Base-by-base conservation (phyloP, 208 protist genomes). In the Eutreptiella sp. region DNA sequence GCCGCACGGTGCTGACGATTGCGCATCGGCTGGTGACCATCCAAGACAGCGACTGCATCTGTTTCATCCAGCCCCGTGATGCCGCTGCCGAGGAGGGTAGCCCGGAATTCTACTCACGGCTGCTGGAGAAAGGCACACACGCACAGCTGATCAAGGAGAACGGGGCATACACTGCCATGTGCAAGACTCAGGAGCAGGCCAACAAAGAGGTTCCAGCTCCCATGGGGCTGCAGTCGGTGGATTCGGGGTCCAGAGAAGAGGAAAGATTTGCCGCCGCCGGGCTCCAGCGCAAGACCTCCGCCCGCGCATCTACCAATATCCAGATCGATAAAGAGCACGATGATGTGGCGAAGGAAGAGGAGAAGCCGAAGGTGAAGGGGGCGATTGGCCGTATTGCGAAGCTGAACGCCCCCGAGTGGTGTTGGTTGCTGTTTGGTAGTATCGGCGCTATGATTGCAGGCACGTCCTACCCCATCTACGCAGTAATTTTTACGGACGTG, bases 1-100 rank as follows among this genome's bases (percentile, higher is more conserved):
- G 61, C 4, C 66, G 78, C 35, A 91, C 84, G 16, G 66, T 70
- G 0, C 55, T 92, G 24, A 58, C 87, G 14, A 75, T 85, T 90
- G 16, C 80, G 16, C 80, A 86, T 33, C n/a, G 82, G 63, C 85
- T 77, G 73, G 58, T 87, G 31, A 64, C 60, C 33, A 74, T 77
- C 60, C 75, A 84, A 50, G 81, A 70, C 33, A 74, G 57, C 23
- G 46, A 68, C 34, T 79, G 81, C 34, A 82, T 72, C 66, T 39
- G 0, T 41, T 82, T 88, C 53, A 28, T 63, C 0, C n/a, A n/a
- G n/a, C n/a, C n/a, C n/a, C 46, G 24, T 73, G 11, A 72, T 84
- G 21, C 2, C 83, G 19, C 9, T 23, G 14, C 47, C 27, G 11
- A 47, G 54, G 9, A 24, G 54, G 54, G 24, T 62, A 7, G 14